A percentile compares a stretch with the other conserved stretches of the same genome.
Evolutionary conservation across 176 grass and related monocot species (phyloP).

Genomic region (Cenchrus americanus): DNA sequence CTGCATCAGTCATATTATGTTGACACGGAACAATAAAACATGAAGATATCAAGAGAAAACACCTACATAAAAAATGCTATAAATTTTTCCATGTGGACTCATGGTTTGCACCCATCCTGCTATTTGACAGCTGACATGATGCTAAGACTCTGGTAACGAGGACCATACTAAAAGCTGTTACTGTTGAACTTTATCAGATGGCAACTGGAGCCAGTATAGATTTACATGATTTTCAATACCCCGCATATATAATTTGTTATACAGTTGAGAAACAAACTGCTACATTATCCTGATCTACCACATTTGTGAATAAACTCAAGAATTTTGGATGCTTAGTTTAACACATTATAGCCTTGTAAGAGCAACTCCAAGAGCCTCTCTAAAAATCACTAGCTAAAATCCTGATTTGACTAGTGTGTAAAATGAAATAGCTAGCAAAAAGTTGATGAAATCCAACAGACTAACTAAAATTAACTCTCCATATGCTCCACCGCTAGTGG

Average conservation of each 20-base stretch:
- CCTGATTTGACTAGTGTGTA: too few relatives aligned
- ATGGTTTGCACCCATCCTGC: too few relatives aligned
- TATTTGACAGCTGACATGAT: background rate
- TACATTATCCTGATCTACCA: too few relatives aligned
- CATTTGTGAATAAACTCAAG: background rate
- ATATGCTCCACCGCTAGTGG: too few relatives aligned
- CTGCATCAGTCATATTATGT: background rate
- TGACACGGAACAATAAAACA: background rate
- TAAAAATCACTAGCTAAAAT: too few relatives aligned
- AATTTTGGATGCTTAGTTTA: constrained; percentile 3
- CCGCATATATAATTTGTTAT: background rate
- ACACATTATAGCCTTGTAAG: background rate
- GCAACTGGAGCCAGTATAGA: background rate
- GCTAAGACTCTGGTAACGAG: background rate
- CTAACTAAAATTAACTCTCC: too few relatives aligned
- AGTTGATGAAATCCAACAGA: too few relatives aligned
- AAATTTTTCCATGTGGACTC: background rate
- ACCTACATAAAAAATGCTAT: background rate
- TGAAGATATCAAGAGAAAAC: background rate
- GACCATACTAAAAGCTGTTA: background rate
- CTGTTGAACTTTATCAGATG: background rate
- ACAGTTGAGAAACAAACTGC: background rate
- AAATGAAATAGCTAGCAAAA: too few relatives aligned
- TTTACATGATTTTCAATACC: background rate
- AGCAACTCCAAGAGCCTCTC: too few relatives aligned